Evolutionary conservation across 257 asterid genomes (phyloP).

Genomic region (Echium plantagineum): DNA sequence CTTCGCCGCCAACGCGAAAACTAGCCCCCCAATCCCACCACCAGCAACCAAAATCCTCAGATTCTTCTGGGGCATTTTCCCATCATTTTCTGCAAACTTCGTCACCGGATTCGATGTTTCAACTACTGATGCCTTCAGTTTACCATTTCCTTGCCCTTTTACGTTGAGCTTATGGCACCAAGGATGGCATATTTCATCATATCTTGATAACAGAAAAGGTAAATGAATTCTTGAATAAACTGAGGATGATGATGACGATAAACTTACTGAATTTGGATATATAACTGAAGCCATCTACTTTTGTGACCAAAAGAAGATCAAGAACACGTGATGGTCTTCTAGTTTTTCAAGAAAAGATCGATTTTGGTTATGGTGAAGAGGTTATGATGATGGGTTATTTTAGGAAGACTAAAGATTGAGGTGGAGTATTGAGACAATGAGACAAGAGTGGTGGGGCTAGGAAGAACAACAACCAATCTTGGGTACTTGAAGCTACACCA

Average conservation of each 20-base stretch:
- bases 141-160: conserved; percentile 9
- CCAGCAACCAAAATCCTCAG: conserved; percentile 81
- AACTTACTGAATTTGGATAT: too few species aligned
- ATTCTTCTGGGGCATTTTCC: conserved; percentile 30
- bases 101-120: conserved; percentile 9
- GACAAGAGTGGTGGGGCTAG: conserved; percentile 21
- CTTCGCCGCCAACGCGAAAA: conserved; percentile 85
- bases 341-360: too few species aligned
- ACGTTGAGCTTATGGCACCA: not conserved
- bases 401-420: not conserved
- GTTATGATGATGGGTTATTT: not conserved
- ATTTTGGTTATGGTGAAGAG: not conserved
- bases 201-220: too few species aligned
- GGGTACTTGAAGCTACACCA: conserved; percentile 21
- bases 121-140: conserved; percentile 23
- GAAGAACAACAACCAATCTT: conserved; percentile 40
- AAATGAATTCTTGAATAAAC: too few species aligned
- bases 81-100: not conserved
- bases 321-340: too few species aligned
- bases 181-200: too few species aligned
- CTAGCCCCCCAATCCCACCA: conserved; percentile 94
- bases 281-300: too few species aligned
- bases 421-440: not conserved
- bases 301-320: too few species aligned
- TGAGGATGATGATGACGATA: too few species aligned